Percentiles rank a stretch among this genome's conserved stretches.
Evolutionary conservation across 805 yeast species (phyloP).

Genomic region (Candida manassasensis): DNA sequence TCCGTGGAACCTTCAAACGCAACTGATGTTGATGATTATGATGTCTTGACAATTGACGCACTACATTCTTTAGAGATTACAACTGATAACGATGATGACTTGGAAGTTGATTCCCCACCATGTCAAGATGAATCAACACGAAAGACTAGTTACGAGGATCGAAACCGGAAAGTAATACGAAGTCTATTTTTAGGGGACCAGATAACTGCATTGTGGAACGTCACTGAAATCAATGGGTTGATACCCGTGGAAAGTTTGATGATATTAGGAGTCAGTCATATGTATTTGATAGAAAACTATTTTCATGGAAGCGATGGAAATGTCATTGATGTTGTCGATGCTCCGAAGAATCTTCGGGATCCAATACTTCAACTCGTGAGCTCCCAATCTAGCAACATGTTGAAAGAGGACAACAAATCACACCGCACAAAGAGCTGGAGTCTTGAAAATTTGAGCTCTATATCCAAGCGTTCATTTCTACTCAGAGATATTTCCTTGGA

Average conservation of each 20-base stretch:
- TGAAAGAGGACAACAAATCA: slow-evolving; percentile 19
- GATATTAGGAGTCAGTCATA: slow-evolving; percentile 59
- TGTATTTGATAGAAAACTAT: slow-evolving; percentile 68
- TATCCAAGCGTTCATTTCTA: slow-evolving; percentile 70
- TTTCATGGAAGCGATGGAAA: slow-evolving; percentile 48
- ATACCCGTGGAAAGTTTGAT: slow-evolving; percentile 71
- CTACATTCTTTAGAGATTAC: slow-evolving; percentile 25
- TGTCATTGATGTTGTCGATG: slow-evolving; percentile 64
- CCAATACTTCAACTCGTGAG: slow-evolving; percentile 62
- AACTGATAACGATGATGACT: slow-evolving; percentile 7
- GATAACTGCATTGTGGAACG: slow-evolving; percentile 69
- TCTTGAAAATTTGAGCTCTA: slow-evolving; percentile 52
- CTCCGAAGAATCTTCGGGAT: slow-evolving; percentile 58
- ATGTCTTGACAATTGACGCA: slow-evolving; percentile 12
- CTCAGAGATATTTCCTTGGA: slow-evolving; percentile 80
- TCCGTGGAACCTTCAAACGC: slow-evolving; percentile 5
- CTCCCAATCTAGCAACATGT: slow-evolving; percentile 35
- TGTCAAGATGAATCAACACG: slow-evolving; percentile 5
- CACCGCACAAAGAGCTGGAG: slow-evolving; percentile 61
- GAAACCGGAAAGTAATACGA: slow-evolving; percentile 68
- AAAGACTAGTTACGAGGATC: slow-evolving; percentile 46
- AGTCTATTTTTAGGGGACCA: slow-evolving; percentile 66
- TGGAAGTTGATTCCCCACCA: slow-evolving; percentile 14
- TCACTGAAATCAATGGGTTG: slow-evolving; percentile 71
- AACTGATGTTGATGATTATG: slow-evolving; percentile 16